These are phyloP conservation scores for Trichocladium uniseriatum DNA, from an alignment of 495 filamentous ascomycete species.

Conservation along the genomic window DNA sequence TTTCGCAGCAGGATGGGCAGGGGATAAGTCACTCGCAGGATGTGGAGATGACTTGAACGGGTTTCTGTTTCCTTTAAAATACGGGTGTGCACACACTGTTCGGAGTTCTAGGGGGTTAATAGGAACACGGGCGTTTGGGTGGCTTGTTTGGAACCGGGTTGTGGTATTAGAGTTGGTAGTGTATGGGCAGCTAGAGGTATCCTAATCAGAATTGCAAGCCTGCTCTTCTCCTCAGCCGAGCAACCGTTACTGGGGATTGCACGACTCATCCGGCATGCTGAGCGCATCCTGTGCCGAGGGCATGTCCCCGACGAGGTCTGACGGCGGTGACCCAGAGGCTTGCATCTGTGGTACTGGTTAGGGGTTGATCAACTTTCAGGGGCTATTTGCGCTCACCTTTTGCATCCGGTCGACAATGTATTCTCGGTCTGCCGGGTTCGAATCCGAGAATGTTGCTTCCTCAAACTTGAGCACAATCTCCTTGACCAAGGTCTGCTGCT, in stretches of 20 bases:
- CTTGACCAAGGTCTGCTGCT: slow-evolving; percentile 70
- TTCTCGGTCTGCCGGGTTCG: slow-evolving; percentile 70
- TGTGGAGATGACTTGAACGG: slow-evolving; percentile 25
- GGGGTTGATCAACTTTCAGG: background rate
- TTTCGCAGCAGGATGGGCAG: slow-evolving; percentile 1
- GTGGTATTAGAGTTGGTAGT: background rate
- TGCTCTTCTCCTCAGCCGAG: background rate
- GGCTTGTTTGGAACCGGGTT: background rate
- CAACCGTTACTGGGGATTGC: slow-evolving; percentile 52
- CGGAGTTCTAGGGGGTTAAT: background rate
- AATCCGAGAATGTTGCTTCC: slow-evolving; percentile 64
- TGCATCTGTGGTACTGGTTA: slow-evolving; percentile 61
- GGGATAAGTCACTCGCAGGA: slow-evolving; percentile 9
- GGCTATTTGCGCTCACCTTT: slow-evolving; percentile 50
- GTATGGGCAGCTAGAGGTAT: background rate
- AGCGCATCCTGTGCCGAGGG: slow-evolving; percentile 63
- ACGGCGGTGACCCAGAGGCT: slow-evolving; percentile 79
- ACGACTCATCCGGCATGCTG: slow-evolving; percentile 59
- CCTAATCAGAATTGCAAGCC: background rate
- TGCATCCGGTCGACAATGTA: slow-evolving; percentile 97
- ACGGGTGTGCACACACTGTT: background rate
- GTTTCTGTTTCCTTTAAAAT: background rate
- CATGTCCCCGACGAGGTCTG: slow-evolving; percentile 86
- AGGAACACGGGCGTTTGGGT: background rate
- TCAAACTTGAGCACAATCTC: slow-evolving; percentile 91